Evolutionary conservation across 495 filamentous ascomycete species (phyloP).

Genomic region (Penicillium angulare): DNA sequence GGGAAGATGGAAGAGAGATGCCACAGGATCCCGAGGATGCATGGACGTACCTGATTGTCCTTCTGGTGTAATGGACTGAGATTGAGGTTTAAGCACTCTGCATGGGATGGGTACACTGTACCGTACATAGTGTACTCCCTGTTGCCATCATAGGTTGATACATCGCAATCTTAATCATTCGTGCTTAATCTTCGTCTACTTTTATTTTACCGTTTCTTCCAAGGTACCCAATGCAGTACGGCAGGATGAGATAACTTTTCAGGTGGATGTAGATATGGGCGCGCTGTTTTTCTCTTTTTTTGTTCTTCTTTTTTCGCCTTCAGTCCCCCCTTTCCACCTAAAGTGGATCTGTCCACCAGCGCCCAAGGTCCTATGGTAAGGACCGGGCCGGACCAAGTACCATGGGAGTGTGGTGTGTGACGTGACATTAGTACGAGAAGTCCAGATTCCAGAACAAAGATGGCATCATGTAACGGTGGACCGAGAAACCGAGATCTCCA

Average conservation of each 20-base stretch:
- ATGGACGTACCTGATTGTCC: slow-evolving; percentile 7
- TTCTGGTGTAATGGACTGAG: slow-evolving; percentile 1
- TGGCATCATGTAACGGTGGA: too few species aligned
- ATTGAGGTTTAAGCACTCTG: too few species aligned
- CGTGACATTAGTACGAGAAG: not conserved
- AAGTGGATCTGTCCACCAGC: not conserved
- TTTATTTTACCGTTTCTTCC: not conserved
- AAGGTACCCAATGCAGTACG: too few species aligned
- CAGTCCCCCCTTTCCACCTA: not conserved
- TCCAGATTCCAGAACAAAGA: too few species aligned
- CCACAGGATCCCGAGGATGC: slow-evolving; percentile 2
- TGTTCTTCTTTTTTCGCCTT: too few species aligned
- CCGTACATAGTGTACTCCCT: too few species aligned
- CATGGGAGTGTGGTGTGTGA: not conserved
- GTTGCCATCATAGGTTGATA: too few species aligned
- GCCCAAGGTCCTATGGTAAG: not conserved
- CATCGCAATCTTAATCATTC: not conserved
- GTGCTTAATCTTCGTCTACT: not conserved
- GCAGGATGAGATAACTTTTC: too few species aligned
- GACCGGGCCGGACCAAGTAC: not conserved
- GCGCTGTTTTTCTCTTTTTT: too few species aligned
- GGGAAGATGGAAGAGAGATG: not conserved
- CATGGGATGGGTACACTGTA: too few species aligned
- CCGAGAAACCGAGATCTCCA: slow-evolving; percentile 9
- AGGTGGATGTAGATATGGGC: too few species aligned